A percentile compares a stretch with the other conserved stretches of the same genome.
These are phyloP conservation scores for Blastobotrys aristatus DNA, from an alignment of 1,139 yeast genomes.

Conservation along the genomic window DNA sequence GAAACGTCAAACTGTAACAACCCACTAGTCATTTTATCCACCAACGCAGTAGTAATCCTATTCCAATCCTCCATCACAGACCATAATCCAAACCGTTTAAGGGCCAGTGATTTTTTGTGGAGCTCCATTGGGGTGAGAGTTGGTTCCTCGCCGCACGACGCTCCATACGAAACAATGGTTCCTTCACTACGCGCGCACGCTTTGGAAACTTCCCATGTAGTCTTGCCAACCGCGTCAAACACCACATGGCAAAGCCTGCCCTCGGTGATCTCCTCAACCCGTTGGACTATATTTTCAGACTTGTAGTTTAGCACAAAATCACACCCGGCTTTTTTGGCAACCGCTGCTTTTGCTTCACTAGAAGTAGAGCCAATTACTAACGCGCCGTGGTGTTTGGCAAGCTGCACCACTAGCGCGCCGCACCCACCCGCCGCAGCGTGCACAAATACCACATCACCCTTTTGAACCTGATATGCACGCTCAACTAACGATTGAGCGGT, in stretches of 20 bases:
- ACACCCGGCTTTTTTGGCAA: constrained; percentile 69
- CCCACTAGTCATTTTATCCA: constrained; percentile 44
- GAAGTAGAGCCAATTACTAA: constrained; percentile 83
- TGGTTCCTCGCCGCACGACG: constrained; percentile 76
- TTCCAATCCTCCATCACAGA: constrained; percentile 55
- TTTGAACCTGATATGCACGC: constrained; percentile 60
- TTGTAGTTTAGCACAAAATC: constrained; percentile 60
- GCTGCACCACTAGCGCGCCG: constrained; percentile 64
- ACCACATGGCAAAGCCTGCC: constrained; percentile 70
- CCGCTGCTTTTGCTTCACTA: constrained; percentile 45
- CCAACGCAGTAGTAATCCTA: constrained; percentile 46
- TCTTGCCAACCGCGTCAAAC: constrained; percentile 81
- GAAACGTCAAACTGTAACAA: constrained; percentile 48
- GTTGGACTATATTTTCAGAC: constrained; percentile 50
- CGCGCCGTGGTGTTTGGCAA: constrained; percentile 60
- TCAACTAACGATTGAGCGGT: constrained; percentile 68
- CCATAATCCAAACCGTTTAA: constrained; percentile 59
- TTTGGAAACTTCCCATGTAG: constrained; percentile 63
- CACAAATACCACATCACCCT: constrained; percentile 64
- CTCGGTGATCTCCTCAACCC: constrained; percentile 60
- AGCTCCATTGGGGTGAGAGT: constrained; percentile 53
- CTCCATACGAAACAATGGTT: constrained; percentile 70
- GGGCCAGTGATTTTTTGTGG: constrained; percentile 54
- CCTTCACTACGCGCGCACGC: constrained; percentile 67
- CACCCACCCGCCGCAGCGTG: constrained; percentile 97